These are phyloP conservation scores for Neoboletus brunneissimus DNA, from an alignment of 768 basidiomycete species.

Conservation along the genomic window DNA sequence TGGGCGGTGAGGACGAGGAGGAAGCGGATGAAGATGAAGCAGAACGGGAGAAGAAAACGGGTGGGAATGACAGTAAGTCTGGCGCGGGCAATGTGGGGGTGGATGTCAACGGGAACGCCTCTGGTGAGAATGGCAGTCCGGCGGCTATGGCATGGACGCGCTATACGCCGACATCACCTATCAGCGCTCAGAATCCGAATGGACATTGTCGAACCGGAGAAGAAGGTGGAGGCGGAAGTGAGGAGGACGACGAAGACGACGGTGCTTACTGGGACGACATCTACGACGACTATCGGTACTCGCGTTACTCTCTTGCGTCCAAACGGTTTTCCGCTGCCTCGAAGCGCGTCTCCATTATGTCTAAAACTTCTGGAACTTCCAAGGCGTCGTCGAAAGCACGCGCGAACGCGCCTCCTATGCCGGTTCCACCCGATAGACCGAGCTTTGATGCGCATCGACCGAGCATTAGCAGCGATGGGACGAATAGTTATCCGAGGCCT, in stretches of 20 bases:
- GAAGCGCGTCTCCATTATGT: conserved; percentile 13
- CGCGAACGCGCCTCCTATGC: conserved; percentile 27
- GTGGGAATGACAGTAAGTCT: neutral
- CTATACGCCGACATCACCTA: conserved; percentile 28
- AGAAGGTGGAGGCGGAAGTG: conserved; percentile 10
- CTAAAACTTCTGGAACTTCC: conserved; percentile 24
- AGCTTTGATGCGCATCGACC: conserved; percentile 14
- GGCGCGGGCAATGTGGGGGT: conserved; percentile 3
- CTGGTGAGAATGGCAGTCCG: conserved; percentile 1
- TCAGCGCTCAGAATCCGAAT: conserved; percentile 1
- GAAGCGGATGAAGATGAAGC: conserved; percentile 9
- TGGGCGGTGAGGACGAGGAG: conserved; percentile 31
- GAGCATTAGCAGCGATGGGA: conserved; percentile 24
- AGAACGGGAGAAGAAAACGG: conserved; percentile 6
- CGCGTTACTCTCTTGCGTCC: conserved; percentile 52
- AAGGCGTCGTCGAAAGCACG: conserved; percentile 27
- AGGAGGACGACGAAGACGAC: conserved; percentile 29
- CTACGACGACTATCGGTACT: conserved; percentile 79
- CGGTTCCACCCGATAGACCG: conserved; percentile 23
- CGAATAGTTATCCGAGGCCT: conserved; percentile 16
- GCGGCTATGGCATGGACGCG: conserved; percentile 28
- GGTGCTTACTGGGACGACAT: conserved; percentile 69
- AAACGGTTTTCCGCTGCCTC: conserved; percentile 14
- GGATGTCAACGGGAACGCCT: conserved; percentile 2
- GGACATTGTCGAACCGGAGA: conserved; percentile 3